phyloP scores from a whole-genome alignment of 148 eudicot species.

The Camellia lanceoleosa region DNA sequence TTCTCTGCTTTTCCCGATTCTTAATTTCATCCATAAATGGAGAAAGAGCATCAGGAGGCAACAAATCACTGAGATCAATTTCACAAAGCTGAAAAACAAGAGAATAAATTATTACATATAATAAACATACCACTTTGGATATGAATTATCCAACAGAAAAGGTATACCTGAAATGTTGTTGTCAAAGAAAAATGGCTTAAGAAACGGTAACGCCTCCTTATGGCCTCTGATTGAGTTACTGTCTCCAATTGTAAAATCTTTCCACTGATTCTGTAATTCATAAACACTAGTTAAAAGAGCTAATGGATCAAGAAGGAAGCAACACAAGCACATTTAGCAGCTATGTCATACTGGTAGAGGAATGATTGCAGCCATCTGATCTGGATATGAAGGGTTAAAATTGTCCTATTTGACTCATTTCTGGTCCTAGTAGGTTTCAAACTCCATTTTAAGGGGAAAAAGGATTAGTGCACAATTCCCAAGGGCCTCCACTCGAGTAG shows the following conservation, averaged over 20 bases:
- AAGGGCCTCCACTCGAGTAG: too few species aligned
- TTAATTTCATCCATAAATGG: slow-evolving; percentile 93
- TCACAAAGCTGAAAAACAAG: slow-evolving; percentile 73
- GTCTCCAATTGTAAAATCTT: slow-evolving; percentile 82
- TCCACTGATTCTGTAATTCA: slow-evolving; percentile 66
- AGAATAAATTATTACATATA: slow-evolving; percentile 2
- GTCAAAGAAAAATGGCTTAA: slow-evolving; percentile 92
- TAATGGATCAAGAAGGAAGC: not conserved
- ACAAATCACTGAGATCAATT: slow-evolving; percentile 48
- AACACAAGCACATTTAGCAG: not conserved
- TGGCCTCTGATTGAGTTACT: slow-evolving; percentile 89
- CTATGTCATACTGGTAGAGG: not conserved
- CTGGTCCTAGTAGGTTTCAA: too few species aligned
- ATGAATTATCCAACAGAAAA: not conserved
- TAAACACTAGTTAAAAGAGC: slow-evolving; percentile 15
- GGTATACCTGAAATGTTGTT: slow-evolving; percentile 77
- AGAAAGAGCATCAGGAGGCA: slow-evolving; percentile 67
- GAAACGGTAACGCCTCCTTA: slow-evolving; percentile 84
- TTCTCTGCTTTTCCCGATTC: slow-evolving; percentile 84
- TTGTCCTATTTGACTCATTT: too few species aligned
- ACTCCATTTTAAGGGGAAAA: too few species aligned
- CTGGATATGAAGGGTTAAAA: not conserved
- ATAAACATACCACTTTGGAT: not conserved
- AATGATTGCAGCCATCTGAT: not conserved
- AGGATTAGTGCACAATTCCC: too few species aligned